phyloP scores from a whole-genome alignment of 2,329 filamentous ascomycete species.

The Boeremia lycopersici region DNA sequence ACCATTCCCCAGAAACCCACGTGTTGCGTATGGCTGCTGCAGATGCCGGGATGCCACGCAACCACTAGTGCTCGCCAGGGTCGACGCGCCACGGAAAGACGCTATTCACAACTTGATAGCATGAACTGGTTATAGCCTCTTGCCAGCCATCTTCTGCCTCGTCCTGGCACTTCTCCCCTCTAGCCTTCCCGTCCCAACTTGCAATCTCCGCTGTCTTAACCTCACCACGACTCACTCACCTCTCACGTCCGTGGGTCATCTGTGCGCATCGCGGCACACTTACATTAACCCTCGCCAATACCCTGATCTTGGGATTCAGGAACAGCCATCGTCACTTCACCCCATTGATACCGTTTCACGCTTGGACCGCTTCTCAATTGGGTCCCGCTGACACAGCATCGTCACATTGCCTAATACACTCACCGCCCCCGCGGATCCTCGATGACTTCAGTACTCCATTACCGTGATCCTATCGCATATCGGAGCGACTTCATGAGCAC shows the following conservation, averaged over 20 bases:
- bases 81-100: slow-evolving; percentile 27
- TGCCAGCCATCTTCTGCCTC: slow-evolving; percentile 39
- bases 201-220: slow-evolving; percentile 28
- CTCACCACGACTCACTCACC: slow-evolving; percentile 18
- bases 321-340: slow-evolving; percentile 31
- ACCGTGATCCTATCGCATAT: slow-evolving; percentile 47
- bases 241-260: slow-evolving; percentile 29
- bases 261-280: slow-evolving; percentile 29
- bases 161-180: slow-evolving; percentile 23
- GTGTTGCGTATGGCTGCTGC: slow-evolving; percentile 44
- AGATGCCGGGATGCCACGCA: slow-evolving; percentile 38
- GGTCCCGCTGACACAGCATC: slow-evolving; percentile 43
- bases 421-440: slow-evolving; percentile 45
- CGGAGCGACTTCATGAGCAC: slow-evolving; percentile 49
- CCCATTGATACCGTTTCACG: slow-evolving; percentile 29
- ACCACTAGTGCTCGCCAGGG: slow-evolving; percentile 32
- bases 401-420: slow-evolving; percentile 36
- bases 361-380: slow-evolving; percentile 29
- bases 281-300: slow-evolving; percentile 34
- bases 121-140: slow-evolving; percentile 41
- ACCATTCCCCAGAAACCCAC: slow-evolving; percentile 48
- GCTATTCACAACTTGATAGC: slow-evolving; percentile 43
- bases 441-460: slow-evolving; percentile 51
- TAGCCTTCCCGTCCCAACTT: slow-evolving; percentile 17
- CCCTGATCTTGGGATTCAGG: slow-evolving; percentile 30